These are phyloP conservation scores for Vanrija humicola DNA, from an alignment of 1,284 basidiomycete species.

Conservation along the genomic window DNA sequence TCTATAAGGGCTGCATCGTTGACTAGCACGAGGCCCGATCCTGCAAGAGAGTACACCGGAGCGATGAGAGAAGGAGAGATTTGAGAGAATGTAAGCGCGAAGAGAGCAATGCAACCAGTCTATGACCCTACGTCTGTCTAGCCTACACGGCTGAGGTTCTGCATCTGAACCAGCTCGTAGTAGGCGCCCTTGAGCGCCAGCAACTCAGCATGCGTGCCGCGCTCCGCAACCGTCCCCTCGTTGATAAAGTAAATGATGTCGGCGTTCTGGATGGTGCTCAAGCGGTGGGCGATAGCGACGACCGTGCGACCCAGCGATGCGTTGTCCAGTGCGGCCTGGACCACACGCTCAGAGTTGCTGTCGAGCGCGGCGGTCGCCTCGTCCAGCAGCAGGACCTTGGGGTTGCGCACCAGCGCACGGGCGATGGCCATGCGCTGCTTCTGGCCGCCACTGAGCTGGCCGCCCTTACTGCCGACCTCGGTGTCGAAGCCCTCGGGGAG, in stretches of 20 bases:
- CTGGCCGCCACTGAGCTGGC: constrained; percentile 70
- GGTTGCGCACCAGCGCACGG: constrained; percentile 85
- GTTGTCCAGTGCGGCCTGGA: constrained; percentile 89
- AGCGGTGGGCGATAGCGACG: constrained; percentile 86
- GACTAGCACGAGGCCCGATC: no score
- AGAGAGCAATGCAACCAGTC: no score
- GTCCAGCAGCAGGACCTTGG: constrained; percentile 82
- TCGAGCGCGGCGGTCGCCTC: constrained; percentile 93
- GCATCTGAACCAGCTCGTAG: constrained; percentile 12
- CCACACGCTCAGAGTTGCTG: constrained; percentile 85
- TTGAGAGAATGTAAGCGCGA: no score
- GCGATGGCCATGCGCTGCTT: constrained; percentile 92
- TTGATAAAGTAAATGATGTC: constrained; percentile 91
- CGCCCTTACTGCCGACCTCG: constrained; percentile 88
- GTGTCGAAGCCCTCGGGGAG: constrained; percentile 89
- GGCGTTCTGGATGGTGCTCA: constrained; percentile 93
- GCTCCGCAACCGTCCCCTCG: constrained; percentile 79
- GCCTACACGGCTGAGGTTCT: constrained; percentile 5
- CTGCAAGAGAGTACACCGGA: no score
- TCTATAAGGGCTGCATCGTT: no score
- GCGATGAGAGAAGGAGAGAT: no score
- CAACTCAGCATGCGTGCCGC: constrained; percentile 82
- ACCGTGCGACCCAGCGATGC: constrained; percentile 88
- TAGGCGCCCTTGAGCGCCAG: constrained; percentile 70
- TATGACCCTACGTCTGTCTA: neutral